phyloP scores from a whole-genome alignment of 768 basidiomycete species.

The Brasilioporus rufonigricans region DNA sequence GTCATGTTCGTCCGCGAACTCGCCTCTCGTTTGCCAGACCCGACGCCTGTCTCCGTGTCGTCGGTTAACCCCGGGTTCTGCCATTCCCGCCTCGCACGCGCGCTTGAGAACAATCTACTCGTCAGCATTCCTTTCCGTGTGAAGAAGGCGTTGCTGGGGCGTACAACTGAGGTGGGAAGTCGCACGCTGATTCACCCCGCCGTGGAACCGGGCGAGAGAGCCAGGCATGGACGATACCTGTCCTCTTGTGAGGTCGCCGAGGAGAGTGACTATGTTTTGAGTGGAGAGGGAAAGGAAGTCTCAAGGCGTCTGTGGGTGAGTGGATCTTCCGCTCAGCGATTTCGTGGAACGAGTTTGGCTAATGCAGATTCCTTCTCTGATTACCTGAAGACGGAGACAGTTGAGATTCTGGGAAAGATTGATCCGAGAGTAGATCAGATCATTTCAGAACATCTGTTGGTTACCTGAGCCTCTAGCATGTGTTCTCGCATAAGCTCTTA shows the following conservation, averaged over 20 bases:
- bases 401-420: slow-evolving; percentile 23
- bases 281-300: slow-evolving; percentile 29
- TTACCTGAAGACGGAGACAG: slow-evolving; percentile 27
- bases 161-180: slow-evolving; percentile 35
- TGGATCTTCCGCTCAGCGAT: background rate
- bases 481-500: no score
- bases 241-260: slow-evolving; percentile 26
- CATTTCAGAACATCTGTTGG: slow-evolving; percentile 24
- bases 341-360: background rate
- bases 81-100: slow-evolving; percentile 29
- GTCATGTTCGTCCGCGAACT: slow-evolving; percentile 38
- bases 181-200: slow-evolving; percentile 36
- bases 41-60: slow-evolving; percentile 29
- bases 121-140: background rate
- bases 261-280: slow-evolving; percentile 33
- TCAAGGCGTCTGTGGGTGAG: slow-evolving; percentile 36
- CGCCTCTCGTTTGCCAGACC: slow-evolving; percentile 27
- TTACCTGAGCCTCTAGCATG: slow-evolving; percentile 5
- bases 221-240: slow-evolving; percentile 31
- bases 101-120: slow-evolving; percentile 9
- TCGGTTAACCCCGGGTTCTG: slow-evolving; percentile 38
- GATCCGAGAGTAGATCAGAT: slow-evolving; percentile 29
- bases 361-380: background rate
- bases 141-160: slow-evolving; percentile 25
- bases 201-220: slow-evolving; percentile 23